Base-by-base conservation (phyloP, 345 rosid species). In the Bretschneidera sinensis region DNA sequence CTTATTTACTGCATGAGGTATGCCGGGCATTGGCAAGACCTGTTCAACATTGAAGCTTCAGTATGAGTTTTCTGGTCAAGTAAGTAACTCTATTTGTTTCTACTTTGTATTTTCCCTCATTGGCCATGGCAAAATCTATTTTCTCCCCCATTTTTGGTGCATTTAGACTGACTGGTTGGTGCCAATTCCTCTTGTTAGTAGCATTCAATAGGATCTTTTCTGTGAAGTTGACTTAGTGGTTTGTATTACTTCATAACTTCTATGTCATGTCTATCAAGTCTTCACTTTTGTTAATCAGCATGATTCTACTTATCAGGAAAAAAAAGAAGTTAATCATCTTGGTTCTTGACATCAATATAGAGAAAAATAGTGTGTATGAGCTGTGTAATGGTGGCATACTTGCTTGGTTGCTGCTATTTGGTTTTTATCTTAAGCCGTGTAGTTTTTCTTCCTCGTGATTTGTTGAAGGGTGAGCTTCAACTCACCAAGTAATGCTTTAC, bases 11-110 rank as follows among this genome's bases (percentile, higher is more conserved):
- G 60, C 70, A 58, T 56, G 74, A 70, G 48, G 48, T 63, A 17
- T 61, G 63, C 57, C 1, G 61, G 57, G 22, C 65, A 33, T 64
- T 72, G 74, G 31, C 66, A 61, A 56, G 66, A 39, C 66, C 57
- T 68, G 60, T 54, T 69, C 77, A 50, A 69, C 72, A 63, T 25
- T 50, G 79, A 71, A 56, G 79, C 71, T 63, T 57, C 75, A 21
- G 64, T 66, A 69, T 73, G 65, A 61, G 59, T 64, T 69, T 65
- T 59, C 35, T 58, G 74, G 76, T 71, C 83, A 74, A 71, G 81
- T 74, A 78, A 81, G 79, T 78, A 48, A 33, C 34, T 55, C 22
- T 19, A 34, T 61, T 49, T 64, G 55, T 51, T 64, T 45, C 21
- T 43, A 39, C 25, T 68, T 34, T 66, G 49, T 65, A 47, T 61